Conservation (phyloP, 2,329 filamentous ascomycete species). For the Aspergillus puulaauensis region DNA sequence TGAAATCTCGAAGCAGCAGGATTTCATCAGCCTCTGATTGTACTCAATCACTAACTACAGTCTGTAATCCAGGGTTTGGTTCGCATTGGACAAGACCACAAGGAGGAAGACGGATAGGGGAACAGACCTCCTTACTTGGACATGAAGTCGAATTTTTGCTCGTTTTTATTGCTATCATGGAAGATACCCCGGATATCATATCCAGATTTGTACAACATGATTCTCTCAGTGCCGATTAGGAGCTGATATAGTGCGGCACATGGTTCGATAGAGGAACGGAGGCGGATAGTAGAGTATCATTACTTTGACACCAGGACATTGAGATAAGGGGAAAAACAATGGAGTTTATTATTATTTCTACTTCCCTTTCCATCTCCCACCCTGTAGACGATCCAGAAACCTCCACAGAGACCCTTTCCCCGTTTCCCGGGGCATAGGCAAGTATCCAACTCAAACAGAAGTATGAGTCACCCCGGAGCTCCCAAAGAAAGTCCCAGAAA, state of each 20-base stretch:
- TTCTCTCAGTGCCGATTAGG: background rate
- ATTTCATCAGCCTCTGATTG: constrained; percentile 51
- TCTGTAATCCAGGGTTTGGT: constrained; percentile 11
- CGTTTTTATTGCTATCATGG: background rate
- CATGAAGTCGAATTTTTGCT: background rate
- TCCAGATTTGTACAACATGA: constrained; percentile 10
- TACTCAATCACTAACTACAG: constrained; percentile 20
- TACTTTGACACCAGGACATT: background rate
- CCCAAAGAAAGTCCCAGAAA: background rate
- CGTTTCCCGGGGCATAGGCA: background rate
- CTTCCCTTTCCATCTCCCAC: background rate
- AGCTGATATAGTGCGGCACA: background rate
- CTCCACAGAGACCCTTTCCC: background rate
- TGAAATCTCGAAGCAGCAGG: constrained; percentile 54
- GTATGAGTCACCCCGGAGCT: background rate
- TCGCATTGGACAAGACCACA: background rate
- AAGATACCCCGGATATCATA: constrained; percentile 12
- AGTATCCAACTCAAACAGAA: background rate
- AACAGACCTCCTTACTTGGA: background rate
- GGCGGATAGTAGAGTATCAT: background rate
- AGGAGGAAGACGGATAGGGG: background rate
- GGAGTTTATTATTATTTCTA: constrained; percentile 1
- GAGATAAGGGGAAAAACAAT: background rate
- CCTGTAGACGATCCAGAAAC: no score
- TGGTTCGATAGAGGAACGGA: background rate